phyloP scores from a whole-genome alignment of 1,284 basidiomycete species.

The Hymenochaete sp. region DNA sequence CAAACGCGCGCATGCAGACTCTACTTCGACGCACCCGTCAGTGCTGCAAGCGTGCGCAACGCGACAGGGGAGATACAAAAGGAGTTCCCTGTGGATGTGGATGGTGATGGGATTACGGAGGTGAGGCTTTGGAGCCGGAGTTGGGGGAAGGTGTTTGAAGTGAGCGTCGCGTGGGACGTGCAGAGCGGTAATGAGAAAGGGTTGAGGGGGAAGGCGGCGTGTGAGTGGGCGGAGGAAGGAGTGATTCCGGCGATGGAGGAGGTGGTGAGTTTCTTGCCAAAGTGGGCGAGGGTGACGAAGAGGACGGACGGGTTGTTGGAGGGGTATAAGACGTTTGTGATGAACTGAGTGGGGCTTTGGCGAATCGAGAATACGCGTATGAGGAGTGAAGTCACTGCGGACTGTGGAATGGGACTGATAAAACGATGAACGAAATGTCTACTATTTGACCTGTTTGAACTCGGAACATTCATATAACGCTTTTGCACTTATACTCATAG shows the following conservation, averaged over 20 bases:
- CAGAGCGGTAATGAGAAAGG: conserved; percentile 21
- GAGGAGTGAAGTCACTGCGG: too few relatives aligned
- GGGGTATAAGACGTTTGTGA: conserved; percentile 37
- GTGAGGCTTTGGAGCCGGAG: conserved; percentile 58
- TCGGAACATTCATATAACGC: too few relatives aligned
- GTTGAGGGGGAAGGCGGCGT: conserved; percentile 48
- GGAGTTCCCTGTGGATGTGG: conserved; percentile 34
- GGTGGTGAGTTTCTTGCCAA: conserved; percentile 53
- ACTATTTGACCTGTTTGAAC: too few relatives aligned
- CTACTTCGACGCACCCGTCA: conserved; percentile 43
- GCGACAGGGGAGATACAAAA: conserved; percentile 31
- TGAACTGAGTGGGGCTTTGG: conserved; percentile 23
- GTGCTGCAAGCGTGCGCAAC: conserved; percentile 30
- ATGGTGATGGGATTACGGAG: conserved; percentile 33
- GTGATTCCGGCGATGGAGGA: conserved; percentile 71
- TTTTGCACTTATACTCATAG: too few relatives aligned
- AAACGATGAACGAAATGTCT: too few relatives aligned
- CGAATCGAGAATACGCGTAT: too few relatives aligned
- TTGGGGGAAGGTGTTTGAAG: conserved; percentile 54
- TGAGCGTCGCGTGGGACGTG: conserved; percentile 39
- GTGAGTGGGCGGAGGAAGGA: conserved; percentile 64
- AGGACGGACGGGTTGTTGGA: conserved; percentile 52
- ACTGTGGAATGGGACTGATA: too few relatives aligned
- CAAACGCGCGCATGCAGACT: conserved; percentile 61
- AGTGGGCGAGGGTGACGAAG: conserved; percentile 61